Percentiles rank a stretch among this genome's conserved stretches.
Conservation (phyloP, 1,284 basidiomycete genomes). For the Ceratobasidium sp. region DNA sequence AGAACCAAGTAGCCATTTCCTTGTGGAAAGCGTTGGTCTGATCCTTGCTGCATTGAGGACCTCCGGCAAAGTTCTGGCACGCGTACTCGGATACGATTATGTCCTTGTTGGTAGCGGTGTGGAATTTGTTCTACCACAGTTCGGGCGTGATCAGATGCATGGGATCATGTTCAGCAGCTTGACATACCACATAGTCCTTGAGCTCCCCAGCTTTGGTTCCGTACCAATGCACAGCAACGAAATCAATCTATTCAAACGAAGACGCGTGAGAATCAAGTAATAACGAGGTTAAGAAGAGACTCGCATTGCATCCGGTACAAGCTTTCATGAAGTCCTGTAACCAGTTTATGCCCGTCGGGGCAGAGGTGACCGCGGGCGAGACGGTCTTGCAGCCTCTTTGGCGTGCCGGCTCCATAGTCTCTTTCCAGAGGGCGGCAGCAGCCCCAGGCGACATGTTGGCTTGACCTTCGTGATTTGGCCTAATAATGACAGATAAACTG, state of each 20-base stretch:
- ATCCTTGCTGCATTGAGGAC: slow-evolving; percentile 64
- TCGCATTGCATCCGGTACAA: slow-evolving; percentile 58
- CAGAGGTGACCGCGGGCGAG: slow-evolving; percentile 76
- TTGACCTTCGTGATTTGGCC: slow-evolving; percentile 73
- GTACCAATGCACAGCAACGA: slow-evolving; percentile 59
- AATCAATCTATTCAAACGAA: slow-evolving; percentile 50
- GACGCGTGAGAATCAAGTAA: slow-evolving; percentile 19
- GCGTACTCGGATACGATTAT: slow-evolving; percentile 57
- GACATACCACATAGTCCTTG: slow-evolving; percentile 55
- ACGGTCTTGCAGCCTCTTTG: slow-evolving; percentile 69
- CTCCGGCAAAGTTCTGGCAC: slow-evolving; percentile 72
- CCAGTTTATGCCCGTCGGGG: slow-evolving; percentile 72
- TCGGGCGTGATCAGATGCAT: too few relatives aligned
- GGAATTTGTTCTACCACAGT: slow-evolving; percentile 53
- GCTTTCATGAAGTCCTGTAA: slow-evolving; percentile 68
- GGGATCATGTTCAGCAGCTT: too few relatives aligned
- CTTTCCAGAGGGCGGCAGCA: slow-evolving; percentile 70
- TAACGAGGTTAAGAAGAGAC: too few relatives aligned
- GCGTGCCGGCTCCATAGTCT: slow-evolving; percentile 72
- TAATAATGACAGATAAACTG: slow-evolving; percentile 51
- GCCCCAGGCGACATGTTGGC: slow-evolving; percentile 69
- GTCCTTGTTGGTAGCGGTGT: slow-evolving; percentile 37
- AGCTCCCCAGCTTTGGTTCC: slow-evolving; percentile 53
- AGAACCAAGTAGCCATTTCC: slow-evolving; percentile 68
- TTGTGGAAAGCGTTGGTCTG: slow-evolving; percentile 72